Evolutionary conservation across 2,329 filamentous ascomycete genomes (phyloP).

Genomic region (Alternaria viburni): DNA sequence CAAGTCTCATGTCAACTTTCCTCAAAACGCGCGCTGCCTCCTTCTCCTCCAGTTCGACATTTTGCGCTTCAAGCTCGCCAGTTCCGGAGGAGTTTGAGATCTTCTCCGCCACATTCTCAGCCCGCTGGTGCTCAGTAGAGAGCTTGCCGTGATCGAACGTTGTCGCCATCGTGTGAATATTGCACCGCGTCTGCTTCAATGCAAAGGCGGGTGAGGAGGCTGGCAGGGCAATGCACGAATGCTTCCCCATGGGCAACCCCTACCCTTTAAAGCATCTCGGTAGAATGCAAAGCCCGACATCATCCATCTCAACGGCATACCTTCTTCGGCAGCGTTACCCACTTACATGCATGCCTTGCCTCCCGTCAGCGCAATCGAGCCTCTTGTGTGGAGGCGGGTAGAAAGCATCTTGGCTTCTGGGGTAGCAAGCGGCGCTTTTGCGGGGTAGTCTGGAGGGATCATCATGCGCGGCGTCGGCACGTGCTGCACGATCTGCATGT

Average conservation of each 20-base stretch:
- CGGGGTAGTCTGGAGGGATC: constrained; percentile 27
- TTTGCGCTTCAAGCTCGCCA: constrained; percentile 33
- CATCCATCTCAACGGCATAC: constrained; percentile 9
- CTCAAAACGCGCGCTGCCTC: constrained; percentile 40
- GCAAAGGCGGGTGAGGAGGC: not conserved
- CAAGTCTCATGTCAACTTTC: constrained; percentile 43
- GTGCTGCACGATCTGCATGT: constrained; percentile 10
- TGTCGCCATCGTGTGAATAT: constrained; percentile 17
- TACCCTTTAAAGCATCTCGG: constrained; percentile 19
- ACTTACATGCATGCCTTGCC: not conserved
- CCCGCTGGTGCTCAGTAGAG: constrained; percentile 17
- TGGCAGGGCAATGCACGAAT: not conserved
- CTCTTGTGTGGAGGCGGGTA: constrained; percentile 11
- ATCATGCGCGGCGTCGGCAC: constrained; percentile 3
- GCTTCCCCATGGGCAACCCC: constrained; percentile 1
- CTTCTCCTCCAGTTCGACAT: constrained; percentile 30
- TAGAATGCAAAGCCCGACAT: constrained; percentile 16
- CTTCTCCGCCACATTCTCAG: constrained; percentile 37
- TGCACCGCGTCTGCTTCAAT: not conserved
- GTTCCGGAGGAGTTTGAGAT: constrained; percentile 24
- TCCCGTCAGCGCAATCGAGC: constrained; percentile 1
- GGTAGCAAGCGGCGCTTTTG: constrained; percentile 20
- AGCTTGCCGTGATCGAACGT: constrained; percentile 19
- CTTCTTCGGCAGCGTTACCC: constrained; percentile 10
- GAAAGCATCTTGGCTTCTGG: constrained; percentile 15